Percentiles rank a stretch among this genome's conserved stretches.
These are phyloP conservation scores for Gonapodya prolifera DNA, from an alignment of 192 early-diverging fungal genomes.

Conservation along the genomic window DNA sequence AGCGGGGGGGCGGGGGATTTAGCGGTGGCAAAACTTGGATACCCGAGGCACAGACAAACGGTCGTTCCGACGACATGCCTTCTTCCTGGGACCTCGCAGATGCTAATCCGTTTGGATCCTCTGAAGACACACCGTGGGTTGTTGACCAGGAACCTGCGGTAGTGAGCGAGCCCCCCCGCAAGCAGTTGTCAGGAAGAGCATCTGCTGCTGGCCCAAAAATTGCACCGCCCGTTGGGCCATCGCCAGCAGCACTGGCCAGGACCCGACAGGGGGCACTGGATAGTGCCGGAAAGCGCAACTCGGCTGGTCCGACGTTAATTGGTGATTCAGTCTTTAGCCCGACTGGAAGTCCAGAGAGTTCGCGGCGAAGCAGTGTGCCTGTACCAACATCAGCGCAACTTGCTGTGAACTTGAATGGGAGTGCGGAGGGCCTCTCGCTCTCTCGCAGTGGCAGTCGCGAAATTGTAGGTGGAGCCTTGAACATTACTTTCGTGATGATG, in stretches of 20 bases:
- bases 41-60: neutral
- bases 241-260: neutral
- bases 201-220: neutral
- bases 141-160: neutral
- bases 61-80: neutral
- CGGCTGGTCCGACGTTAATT: neutral
- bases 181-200: neutral
- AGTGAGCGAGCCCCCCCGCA: neutral
- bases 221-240: neutral
- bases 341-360: neutral
- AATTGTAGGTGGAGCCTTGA: neutral
- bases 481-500: neutral
- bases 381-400: neutral
- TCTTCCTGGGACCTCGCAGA: neutral
- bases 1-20: constrained; percentile 1
- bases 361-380: neutral
- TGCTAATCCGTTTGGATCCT: neutral
- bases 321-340: neutral
- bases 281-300: neutral
- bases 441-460: neutral
- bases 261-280: neutral
- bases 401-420: neutral
- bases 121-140: neutral
- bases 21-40: neutral
- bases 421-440: neutral